These are phyloP conservation scores for Gentiana macrophylla DNA, from an alignment of 257 asterid genomes.

Conservation along the genomic window DNA sequence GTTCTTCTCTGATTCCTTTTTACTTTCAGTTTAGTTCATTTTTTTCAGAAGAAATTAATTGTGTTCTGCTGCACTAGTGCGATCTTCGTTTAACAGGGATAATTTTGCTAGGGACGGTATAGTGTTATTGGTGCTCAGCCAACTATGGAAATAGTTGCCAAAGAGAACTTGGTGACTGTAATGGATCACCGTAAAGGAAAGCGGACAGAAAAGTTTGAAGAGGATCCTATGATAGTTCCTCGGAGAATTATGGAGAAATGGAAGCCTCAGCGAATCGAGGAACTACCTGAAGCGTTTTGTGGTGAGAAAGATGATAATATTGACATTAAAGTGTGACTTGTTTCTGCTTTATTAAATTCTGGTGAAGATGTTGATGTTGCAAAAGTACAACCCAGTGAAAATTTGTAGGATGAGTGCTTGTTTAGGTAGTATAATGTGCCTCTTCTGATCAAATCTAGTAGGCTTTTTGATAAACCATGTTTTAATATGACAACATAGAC, in stretches of 20 bases:
- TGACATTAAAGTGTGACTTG: background rate
- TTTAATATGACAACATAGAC: no score
- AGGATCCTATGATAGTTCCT: slow-evolving; percentile 90
- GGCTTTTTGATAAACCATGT: no score
- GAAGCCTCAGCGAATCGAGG: slow-evolving; percentile 81
- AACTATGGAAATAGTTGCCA: slow-evolving; percentile 85
- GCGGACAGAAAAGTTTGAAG: slow-evolving; percentile 52
- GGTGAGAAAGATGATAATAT: slow-evolving; percentile 34
- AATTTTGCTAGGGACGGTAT: slow-evolving; percentile 67
- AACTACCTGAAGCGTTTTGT: slow-evolving; percentile 92
- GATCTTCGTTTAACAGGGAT: slow-evolving; percentile 18
- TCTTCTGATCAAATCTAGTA: no score
- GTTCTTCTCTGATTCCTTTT: no score
- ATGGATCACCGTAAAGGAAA: slow-evolving; percentile 65
- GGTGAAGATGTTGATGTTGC: no score
- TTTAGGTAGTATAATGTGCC: no score
- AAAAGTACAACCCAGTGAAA: no score
- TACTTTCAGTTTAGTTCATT: no score
- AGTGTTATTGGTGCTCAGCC: slow-evolving; percentile 98
- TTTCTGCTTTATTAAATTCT: no score
- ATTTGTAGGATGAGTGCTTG: no score
- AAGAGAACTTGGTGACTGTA: slow-evolving; percentile 72
- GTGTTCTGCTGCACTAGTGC: background rate
- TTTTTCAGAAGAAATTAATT: no score
- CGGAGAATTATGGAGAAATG: slow-evolving; percentile 81